These are phyloP conservation scores for Uronychia setigera DNA, from an alignment of 73 alveolate genomes.

Conservation along the genomic window DNA sequence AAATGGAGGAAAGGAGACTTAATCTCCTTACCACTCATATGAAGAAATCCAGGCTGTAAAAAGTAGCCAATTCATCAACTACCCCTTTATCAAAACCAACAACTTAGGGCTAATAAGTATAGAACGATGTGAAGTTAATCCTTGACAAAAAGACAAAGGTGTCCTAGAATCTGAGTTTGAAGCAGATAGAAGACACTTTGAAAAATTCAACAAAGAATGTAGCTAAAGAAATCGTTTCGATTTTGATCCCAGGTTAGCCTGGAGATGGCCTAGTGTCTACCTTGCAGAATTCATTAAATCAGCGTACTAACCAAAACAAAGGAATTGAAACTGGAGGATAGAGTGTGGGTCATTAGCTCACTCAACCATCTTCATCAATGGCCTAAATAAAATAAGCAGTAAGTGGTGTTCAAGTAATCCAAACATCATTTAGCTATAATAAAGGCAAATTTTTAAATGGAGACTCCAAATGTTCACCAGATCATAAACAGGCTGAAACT, in stretches of 20 bases:
- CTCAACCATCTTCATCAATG: not conserved
- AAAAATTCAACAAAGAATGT: conserved; percentile 38
- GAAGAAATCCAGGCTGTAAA: not conserved
- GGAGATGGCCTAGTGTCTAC: not conserved
- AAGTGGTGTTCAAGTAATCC: not conserved
- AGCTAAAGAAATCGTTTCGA: conserved; percentile 44
- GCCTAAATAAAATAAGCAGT: not conserved
- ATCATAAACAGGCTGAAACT: too few relatives aligned
- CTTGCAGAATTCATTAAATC: not conserved
- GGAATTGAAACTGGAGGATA: not conserved
- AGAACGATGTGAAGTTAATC: not conserved
- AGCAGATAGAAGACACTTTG: conserved; percentile 37
- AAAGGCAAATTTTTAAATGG: not conserved
- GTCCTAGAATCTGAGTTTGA: not conserved
- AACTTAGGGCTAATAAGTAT: not conserved
- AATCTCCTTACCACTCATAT: conserved; percentile 15
- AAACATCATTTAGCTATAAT: not conserved
- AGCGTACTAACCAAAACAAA: not conserved
- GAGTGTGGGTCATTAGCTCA: not conserved
- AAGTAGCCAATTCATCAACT: not conserved
- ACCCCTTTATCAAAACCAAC: not conserved
- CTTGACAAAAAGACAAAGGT: not conserved
- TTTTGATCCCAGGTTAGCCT: conserved; percentile 2
- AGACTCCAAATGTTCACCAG: too few relatives aligned
- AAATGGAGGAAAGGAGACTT: conserved; percentile 50